Conservation (phyloP, 768 basidiomycete species). For the Lactifluus volemus region DNA sequence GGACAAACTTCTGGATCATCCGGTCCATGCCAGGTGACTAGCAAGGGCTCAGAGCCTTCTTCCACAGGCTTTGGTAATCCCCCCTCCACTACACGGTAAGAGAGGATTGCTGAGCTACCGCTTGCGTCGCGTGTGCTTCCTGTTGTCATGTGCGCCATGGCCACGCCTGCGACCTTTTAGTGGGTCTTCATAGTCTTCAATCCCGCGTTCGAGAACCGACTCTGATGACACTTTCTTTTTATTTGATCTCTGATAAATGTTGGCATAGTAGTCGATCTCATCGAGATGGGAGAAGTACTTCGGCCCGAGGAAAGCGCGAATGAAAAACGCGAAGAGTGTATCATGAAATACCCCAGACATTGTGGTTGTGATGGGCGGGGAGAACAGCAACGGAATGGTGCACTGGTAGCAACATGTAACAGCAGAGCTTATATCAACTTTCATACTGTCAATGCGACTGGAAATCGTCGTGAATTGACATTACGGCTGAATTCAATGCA, state of each 20-base stretch:
- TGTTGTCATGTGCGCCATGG: not conserved
- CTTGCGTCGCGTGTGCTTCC: not conserved
- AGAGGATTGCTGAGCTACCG: not conserved
- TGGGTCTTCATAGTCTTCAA: constrained; percentile 4
- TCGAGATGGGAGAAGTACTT: constrained; percentile 20
- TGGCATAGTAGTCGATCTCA: constrained; percentile 13
- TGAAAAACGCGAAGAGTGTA: constrained; percentile 24
- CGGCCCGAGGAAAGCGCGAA: constrained; percentile 24
- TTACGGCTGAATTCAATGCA: too few species aligned
- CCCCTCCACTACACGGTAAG: not conserved
- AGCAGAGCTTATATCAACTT: not conserved
- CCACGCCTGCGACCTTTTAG: not conserved
- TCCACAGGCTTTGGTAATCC: not conserved
- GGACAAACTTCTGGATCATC: constrained; percentile 15
- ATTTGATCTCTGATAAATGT: constrained; percentile 2
- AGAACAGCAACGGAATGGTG: not conserved
- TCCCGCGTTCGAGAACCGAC: not conserved
- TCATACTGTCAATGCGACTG: not conserved
- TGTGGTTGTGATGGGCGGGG: not conserved
- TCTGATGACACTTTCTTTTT: not conserved
- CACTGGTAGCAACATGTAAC: too few species aligned
- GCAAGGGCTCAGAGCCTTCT: constrained; percentile 14
- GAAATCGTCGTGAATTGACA: too few species aligned
- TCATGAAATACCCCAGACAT: constrained; percentile 25
- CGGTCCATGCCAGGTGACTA: constrained; percentile 25